Percentiles rank a stretch among this genome's conserved stretches.
Evolutionary conservation across 1,284 basidiomycete genomes (phyloP).

Genomic region (Puccinia sorghi): DNA sequence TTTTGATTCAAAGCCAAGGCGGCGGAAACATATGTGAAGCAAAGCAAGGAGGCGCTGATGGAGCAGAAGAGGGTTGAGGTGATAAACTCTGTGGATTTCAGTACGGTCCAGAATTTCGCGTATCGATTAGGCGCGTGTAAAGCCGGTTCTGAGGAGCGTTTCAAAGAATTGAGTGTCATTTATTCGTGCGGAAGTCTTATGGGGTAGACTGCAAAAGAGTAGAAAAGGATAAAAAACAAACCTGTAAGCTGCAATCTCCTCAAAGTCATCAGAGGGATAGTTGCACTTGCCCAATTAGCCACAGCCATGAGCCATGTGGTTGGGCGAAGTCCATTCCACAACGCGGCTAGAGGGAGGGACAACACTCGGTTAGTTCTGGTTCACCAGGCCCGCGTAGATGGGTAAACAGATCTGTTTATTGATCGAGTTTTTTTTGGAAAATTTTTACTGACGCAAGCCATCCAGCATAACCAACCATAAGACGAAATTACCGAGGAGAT

Average conservation of each 20-base stretch:
- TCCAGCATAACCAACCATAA: constrained; percentile 40
- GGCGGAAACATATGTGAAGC: constrained; percentile 29
- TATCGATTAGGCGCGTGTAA: constrained; percentile 23
- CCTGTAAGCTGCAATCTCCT: constrained; percentile 38
- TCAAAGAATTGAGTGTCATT: too few species aligned
- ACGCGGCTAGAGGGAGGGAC: constrained; percentile 6
- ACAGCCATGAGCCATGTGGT: constrained; percentile 35
- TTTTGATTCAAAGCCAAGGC: constrained; percentile 40
- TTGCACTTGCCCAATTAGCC: constrained; percentile 44
- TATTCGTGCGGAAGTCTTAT: background rate
- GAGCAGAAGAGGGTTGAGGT: constrained; percentile 15
- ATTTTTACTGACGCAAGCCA: constrained; percentile 23
- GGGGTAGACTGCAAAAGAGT: background rate
- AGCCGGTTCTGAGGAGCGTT: background rate
- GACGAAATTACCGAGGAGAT: background rate
- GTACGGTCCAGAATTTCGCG: constrained; percentile 14
- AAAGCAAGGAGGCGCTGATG: constrained; percentile 38
- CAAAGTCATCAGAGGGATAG: constrained; percentile 44
- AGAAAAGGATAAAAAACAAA: constrained; percentile 5
- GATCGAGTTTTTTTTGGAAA: background rate
- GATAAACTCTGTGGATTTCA: constrained; percentile 28
- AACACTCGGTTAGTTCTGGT: background rate
- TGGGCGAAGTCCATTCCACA: constrained; percentile 39
- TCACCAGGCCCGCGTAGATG: background rate
- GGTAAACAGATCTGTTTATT: background rate